Base-by-base conservation (phyloP, 495 filamentous ascomycete genomes). In the Melanomma pulvis-pyrius region DNA sequence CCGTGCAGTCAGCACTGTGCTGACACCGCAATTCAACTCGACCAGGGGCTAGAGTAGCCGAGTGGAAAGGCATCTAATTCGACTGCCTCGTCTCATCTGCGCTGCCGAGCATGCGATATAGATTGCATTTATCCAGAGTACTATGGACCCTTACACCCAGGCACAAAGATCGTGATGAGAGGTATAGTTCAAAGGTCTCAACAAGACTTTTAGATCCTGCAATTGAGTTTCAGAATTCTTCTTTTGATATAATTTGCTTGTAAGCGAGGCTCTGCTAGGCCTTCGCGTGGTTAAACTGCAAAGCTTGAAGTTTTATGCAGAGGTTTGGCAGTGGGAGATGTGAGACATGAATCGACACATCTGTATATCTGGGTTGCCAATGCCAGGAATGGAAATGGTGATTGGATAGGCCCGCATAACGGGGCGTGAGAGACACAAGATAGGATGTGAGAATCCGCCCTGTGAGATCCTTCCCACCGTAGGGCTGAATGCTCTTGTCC, bases 71-170 rank as follows among this genome's bases (percentile, higher is more conserved):
- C 22, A 53, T 19, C 39, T 21, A 17, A 32, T 47, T 48, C 49
- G 39, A 44, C 39, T 44, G 39, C n/a, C 13, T 44, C 8, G 8
- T 34, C 25, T 34, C 15, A 21, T 39, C 46, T 52, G 41, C 28
- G 32, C 22, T 48, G 52, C 61, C 52, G 46, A 58, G 52, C 30
- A n/a, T 39, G 29, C 41, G 11, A 48, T 58, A 36, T 50, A 34
- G 34, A 21, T 11, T 47, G 55, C 63, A 66, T 66, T 66, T 66
- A 66, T 60, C 63, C 63, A 66, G 59, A 66, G 63, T 66, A 53
- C 15, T 26, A 17, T 55, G 12, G 13, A 46, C 21, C 50, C 50
- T 21, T 26, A 24, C 48, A 50, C 3, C 4, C 7, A 50, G 48
- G 48, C 48, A 50, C 21, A 8, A 52, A 52, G n/a, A n/a, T n/a